phyloP scores from a whole-genome alignment of 495 filamentous ascomycete species.

The Xylaria nigripes region DNA sequence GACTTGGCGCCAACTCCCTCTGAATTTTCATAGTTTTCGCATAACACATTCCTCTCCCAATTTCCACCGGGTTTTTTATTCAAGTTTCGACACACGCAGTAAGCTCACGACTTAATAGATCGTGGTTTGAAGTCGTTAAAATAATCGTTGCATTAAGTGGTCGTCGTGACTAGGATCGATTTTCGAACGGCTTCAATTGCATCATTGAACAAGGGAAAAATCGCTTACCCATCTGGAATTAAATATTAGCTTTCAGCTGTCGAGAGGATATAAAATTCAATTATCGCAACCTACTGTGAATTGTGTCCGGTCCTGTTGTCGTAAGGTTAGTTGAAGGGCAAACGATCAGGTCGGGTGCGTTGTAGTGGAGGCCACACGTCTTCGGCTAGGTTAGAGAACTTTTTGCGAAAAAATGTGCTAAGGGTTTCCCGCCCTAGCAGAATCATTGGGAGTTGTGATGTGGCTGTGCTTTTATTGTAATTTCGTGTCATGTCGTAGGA shows the following conservation, averaged over 20 bases:
- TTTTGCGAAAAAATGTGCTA: conserved; percentile 26
- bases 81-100: background rate
- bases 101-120: background rate
- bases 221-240: conserved; percentile 45
- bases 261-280: background rate
- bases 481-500: no score
- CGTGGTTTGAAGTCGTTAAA: background rate
- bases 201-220: conserved; percentile 13
- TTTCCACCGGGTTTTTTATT: background rate
- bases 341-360: conserved; percentile 14
- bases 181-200: conserved; percentile 1
- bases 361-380: conserved; percentile 14
- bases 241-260: conserved; percentile 20
- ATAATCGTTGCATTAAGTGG: background rate
- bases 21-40: background rate
- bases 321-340: conserved; percentile 21
- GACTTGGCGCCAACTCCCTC: background rate
- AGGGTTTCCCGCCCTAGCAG: conserved; percentile 31
- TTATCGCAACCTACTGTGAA: conserved; percentile 35
- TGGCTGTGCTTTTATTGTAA: conserved; percentile 8
- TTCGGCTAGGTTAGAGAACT: conserved; percentile 27
- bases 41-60: background rate
- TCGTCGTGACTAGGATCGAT: background rate
- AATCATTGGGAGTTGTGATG: conserved; percentile 13
- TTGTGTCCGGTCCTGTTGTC: conserved; percentile 23